phyloP scores from a whole-genome alignment of 192 early-diverging fungal genomes.

The Entophlyctis luteolus region DNA sequence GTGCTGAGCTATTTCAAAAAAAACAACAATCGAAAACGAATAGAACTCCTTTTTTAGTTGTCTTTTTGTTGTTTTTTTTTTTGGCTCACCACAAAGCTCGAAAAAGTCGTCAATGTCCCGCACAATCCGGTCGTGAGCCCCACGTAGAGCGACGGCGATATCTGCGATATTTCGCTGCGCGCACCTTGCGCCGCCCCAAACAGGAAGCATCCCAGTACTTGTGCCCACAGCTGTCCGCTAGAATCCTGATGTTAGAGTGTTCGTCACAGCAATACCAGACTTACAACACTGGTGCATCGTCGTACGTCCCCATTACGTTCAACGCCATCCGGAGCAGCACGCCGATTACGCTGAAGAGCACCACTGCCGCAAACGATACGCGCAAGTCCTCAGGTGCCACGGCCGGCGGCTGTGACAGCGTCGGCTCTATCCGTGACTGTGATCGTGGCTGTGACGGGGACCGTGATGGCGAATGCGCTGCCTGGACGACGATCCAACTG shows the following conservation, averaged over 20 bases:
- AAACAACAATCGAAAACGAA: too few relatives aligned
- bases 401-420: neutral
- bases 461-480: neutral
- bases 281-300: slow-evolving; percentile 13
- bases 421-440: neutral
- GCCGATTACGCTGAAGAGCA: slow-evolving; percentile 7
- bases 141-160: neutral
- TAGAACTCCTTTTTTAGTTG: too few relatives aligned
- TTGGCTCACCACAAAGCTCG: neutral
- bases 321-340: slow-evolving; percentile 8
- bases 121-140: slow-evolving; percentile 19
- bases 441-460: neutral
- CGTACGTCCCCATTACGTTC: neutral
- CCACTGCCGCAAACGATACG: neutral
- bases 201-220: slow-evolving; percentile 13
- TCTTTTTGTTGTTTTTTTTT: too few relatives aligned
- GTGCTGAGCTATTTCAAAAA: neutral
- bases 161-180: neutral
- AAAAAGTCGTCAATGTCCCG: slow-evolving; percentile 20
- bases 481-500: neutral
- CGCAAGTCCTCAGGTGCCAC: neutral
- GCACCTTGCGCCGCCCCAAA: neutral
- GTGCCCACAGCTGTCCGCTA: slow-evolving; percentile 1
- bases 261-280: neutral
- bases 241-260: neutral